phyloP scores from a whole-genome alignment of 2,329 filamentous ascomycete genomes.

The Fusarium globosum region DNA sequence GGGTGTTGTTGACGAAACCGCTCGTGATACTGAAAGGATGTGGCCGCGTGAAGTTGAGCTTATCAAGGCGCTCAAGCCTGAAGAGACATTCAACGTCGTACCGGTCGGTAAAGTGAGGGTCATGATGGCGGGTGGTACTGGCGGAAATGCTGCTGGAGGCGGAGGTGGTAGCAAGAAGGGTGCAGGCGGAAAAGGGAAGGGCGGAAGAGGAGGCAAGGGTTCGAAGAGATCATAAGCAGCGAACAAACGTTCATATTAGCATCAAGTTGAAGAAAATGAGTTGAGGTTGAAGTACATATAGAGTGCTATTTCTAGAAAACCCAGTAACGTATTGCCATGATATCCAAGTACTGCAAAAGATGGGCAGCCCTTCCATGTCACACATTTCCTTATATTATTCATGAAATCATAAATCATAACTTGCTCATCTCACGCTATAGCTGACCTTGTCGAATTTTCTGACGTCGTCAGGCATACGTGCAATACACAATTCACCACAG shows the following conservation, averaged over 20 bases:
- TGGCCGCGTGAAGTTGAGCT: constrained; percentile 90
- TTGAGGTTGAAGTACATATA: constrained; percentile 16
- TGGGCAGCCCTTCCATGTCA: background rate
- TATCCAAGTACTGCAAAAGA: constrained; percentile 11
- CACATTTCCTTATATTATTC: constrained; percentile 1
- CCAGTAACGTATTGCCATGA: constrained; percentile 14
- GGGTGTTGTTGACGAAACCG: constrained; percentile 69
- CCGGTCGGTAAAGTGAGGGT: constrained; percentile 84
- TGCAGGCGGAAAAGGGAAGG: constrained; percentile 50
- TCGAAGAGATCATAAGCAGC: constrained; percentile 53
- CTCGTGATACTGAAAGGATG: constrained; percentile 76
- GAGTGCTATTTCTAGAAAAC: constrained; percentile 21
- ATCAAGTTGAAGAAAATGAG: constrained; percentile 2
- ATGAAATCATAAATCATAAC: constrained; percentile 16
- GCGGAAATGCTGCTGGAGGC: constrained; percentile 52
- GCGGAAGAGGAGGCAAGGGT: constrained; percentile 54
- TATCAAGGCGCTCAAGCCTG: constrained; percentile 81
- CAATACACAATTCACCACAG: constrained; percentile 75
- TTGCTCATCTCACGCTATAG: constrained; percentile 23
- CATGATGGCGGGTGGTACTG: constrained; percentile 68
- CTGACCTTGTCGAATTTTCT: constrained; percentile 60
- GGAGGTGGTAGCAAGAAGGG: constrained; percentile 55
- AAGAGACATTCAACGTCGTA: constrained; percentile 83
- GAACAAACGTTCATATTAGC: background rate
- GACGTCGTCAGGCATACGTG: constrained; percentile 69